phyloP scores from a whole-genome alignment of 768 basidiomycete genomes.

The Crucibulum laeve region DNA sequence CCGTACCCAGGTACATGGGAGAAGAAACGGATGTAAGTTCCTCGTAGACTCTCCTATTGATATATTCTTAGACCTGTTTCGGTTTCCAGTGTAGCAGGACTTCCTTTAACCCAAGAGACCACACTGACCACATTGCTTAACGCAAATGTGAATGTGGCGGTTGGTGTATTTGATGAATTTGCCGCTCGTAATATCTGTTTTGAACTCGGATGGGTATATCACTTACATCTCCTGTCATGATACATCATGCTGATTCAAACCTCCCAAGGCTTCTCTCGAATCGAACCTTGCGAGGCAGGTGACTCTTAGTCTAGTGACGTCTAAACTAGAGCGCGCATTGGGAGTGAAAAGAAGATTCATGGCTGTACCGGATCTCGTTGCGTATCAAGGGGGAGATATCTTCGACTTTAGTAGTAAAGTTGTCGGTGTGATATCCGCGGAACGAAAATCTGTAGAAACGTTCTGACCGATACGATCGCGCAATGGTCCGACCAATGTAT shows the following conservation, averaged over 20 bases:
- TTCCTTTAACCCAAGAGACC: slow-evolving; percentile 57
- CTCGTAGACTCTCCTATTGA: neutral
- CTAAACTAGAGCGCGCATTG: slow-evolving; percentile 37
- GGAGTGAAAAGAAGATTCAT: slow-evolving; percentile 21
- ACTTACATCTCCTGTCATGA: neutral
- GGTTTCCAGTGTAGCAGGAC: slow-evolving; percentile 53
- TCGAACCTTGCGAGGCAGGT: slow-evolving; percentile 29
- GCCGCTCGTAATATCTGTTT: slow-evolving; percentile 66
- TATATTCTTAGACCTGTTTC: neutral
- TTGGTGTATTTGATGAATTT: slow-evolving; percentile 58
- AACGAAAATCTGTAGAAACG: slow-evolving; percentile 28
- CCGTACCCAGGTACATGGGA: slow-evolving; percentile 69
- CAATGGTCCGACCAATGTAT: no score
- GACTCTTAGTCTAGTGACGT: slow-evolving; percentile 35
- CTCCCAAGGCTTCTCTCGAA: slow-evolving; percentile 18
- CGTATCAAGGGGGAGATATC: slow-evolving; percentile 31
- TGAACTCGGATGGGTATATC: slow-evolving; percentile 52
- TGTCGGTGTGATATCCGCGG: slow-evolving; percentile 33
- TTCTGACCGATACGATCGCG: no score
- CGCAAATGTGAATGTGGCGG: slow-evolving; percentile 58
- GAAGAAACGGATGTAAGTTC: slow-evolving; percentile 50
- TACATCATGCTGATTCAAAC: neutral
- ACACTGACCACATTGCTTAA: slow-evolving; percentile 48
- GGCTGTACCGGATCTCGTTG: slow-evolving; percentile 31
- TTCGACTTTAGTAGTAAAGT: slow-evolving; percentile 42